phyloP scores from a whole-genome alignment of 805 yeast species.

The Pichia cephalocereana region DNA sequence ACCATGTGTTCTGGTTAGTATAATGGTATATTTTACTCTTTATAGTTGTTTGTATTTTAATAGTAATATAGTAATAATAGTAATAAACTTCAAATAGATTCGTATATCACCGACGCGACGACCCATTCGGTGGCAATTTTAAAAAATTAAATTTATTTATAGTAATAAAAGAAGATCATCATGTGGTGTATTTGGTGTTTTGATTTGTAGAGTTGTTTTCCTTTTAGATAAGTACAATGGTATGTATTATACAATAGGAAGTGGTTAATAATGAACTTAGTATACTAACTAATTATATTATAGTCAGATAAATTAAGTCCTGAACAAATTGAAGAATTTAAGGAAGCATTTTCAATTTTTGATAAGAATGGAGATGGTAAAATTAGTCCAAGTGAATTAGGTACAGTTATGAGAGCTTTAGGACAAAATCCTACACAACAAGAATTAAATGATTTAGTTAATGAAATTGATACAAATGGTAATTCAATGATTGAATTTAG shows the following conservation, averaged over 20 bases:
- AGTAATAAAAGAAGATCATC: too few relatives aligned
- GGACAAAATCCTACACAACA: constrained; percentile 96
- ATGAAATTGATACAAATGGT: constrained; percentile 93
- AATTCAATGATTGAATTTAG: constrained; percentile 83
- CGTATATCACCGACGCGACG: too few relatives aligned
- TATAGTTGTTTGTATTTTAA: too few relatives aligned
- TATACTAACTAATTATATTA: not conserved
- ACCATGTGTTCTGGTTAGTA: constrained; percentile 95
- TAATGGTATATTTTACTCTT: too few relatives aligned
- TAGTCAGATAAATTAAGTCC: constrained; percentile 86
- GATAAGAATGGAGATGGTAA: constrained; percentile 97
- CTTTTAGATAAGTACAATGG: too few relatives aligned
- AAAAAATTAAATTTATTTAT: too few relatives aligned
- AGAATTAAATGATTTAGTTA: constrained; percentile 93
- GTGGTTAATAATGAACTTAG: not conserved
- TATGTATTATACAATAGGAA: too few relatives aligned
- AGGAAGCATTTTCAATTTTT: constrained; percentile 94
- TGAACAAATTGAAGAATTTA: constrained; percentile 93
- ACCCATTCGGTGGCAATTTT: too few relatives aligned
- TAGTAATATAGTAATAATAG: too few relatives aligned
- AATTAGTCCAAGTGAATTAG: constrained; percentile 90
- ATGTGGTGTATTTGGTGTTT: too few relatives aligned
- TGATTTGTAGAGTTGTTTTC: too few relatives aligned
- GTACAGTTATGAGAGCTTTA: constrained; percentile 97
- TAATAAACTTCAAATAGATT: too few relatives aligned